Base-by-base conservation (phyloP, 805 yeast genomes). In the Saccharomyces kudriavzevii region DNA sequence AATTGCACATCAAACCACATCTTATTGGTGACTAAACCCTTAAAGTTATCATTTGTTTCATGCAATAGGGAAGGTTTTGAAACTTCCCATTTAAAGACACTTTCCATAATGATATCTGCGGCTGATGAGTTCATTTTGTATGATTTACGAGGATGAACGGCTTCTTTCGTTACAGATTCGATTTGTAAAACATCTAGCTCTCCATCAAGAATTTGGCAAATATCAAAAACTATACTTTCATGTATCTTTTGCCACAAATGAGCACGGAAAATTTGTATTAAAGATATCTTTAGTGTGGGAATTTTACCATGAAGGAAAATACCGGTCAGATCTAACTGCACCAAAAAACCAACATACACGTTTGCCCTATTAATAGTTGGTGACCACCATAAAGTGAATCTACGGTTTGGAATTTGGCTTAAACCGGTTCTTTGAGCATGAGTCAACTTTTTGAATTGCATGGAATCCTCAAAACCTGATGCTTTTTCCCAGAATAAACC, bases 181-280 rank as follows among this genome's bases (percentile, higher is more conserved):
- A 92, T 84, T 59, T 85, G 91, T 30, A 94, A 70, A 2, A 83
- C 84, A 61, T 89, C 94, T 66, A 89, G 72, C 67, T 94, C 96
- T 50, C 84, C 83, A 68, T 94, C 99, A 24, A 94, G 72, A 17
- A 90, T 92, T 65, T 91, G 97, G 63, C 97, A 90, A 29, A 94
- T 63, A 74, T 94, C 99, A 66, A 89, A 88, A 3, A 94, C 97
- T 49, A 94, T 76, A 70, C 95, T 85, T 70, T 94, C 99, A 68
- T 94, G 99, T 52, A 94, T 94, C 70, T 95, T 94, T 68, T 94
- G 99, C 99, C 99, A 94, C 64, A 94, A 79, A 74, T 94, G 99
- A 0, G 99, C 98, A 53, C 99, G 78, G 78, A 94, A 94, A 2
- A 94, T 89, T 68, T 94, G 99, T 67, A 94, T 91, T 57, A 92